A percentile compares a stretch with the other conserved stretches of the same genome.
Conservation (phyloP, 1,139 yeast species). For the Pichia sp. region DNA sequence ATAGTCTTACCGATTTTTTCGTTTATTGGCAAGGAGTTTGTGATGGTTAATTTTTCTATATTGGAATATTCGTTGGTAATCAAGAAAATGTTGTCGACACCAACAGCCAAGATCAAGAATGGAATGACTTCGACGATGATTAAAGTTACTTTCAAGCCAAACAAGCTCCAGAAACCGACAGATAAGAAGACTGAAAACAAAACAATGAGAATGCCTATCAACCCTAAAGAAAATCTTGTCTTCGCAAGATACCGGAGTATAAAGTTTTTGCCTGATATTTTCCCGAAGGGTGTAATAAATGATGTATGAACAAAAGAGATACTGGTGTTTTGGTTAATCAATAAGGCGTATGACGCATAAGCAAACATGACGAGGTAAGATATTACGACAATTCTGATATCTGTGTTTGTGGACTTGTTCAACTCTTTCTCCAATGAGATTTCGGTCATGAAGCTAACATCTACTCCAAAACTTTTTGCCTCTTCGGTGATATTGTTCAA, state of each 20-base stretch:
- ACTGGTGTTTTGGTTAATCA: background rate
- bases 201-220: slow-evolving; percentile 78
- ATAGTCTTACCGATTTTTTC: slow-evolving; percentile 60
- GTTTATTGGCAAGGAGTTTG: slow-evolving; percentile 39
- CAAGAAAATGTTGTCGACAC: slow-evolving; percentile 88
- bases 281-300: slow-evolving; percentile 14
- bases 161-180: slow-evolving; percentile 70
- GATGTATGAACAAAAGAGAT: slow-evolving; percentile 10
- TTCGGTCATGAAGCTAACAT: slow-evolving; percentile 75
- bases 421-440: slow-evolving; percentile 79
- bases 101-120: slow-evolving; percentile 87
- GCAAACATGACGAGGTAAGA: slow-evolving; percentile 88
- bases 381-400: slow-evolving; percentile 59
- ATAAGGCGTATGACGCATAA: slow-evolving; percentile 76
- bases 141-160: slow-evolving; percentile 79
- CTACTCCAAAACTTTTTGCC: slow-evolving; percentile 44
- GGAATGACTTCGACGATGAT: slow-evolving; percentile 97
- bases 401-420: slow-evolving; percentile 76
- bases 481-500: slow-evolving; percentile 37
- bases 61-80: slow-evolving; percentile 72
- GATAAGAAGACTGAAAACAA: slow-evolving; percentile 74
- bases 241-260: slow-evolving; percentile 38
- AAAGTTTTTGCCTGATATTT: slow-evolving; percentile 17
- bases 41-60: slow-evolving; percentile 41
- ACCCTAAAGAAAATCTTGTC: slow-evolving; percentile 71